Conservation (phyloP, 495 filamentous ascomycete genomes). For the Penicillium salamii region DNA sequence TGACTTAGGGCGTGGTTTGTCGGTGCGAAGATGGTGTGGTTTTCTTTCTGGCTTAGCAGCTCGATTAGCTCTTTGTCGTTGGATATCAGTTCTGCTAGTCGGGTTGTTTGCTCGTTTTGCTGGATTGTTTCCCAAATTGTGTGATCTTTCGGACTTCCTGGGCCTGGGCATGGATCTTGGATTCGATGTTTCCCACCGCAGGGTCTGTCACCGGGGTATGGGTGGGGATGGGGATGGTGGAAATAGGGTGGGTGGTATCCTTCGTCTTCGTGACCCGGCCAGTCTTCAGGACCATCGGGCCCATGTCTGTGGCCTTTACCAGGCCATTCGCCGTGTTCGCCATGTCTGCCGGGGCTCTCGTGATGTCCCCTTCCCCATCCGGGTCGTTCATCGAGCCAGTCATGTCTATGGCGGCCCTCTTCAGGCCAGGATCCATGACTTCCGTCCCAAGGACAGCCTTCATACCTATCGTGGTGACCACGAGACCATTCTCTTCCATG, state of each 20-base stretch:
- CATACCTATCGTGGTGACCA: no score
- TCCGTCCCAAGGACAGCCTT: no score
- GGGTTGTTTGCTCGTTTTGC: conserved; percentile 69
- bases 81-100: conserved; percentile 69
- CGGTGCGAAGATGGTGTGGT: conserved; percentile 80
- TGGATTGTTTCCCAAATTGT: conserved; percentile 78
- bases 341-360: not conserved
- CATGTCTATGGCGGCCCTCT: no score
- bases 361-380: not conserved
- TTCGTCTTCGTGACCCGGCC: not conserved
- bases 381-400: no score
- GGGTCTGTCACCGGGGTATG: no score
- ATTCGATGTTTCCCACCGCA: conserved; percentile 14
- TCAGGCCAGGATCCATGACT: no score
- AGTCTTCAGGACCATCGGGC: not conserved
- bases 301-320: not conserved
- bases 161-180: conserved; percentile 22
- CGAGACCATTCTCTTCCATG: no score
- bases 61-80: conserved; percentile 66
- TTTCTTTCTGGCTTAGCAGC: conserved; percentile 61
- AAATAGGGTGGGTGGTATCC: not conserved
- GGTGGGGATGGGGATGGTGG: no score
- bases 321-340: not conserved
- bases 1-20: conserved; percentile 70
- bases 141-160: conserved; percentile 37